Base-by-base conservation (phyloP, 495 filamentous ascomycete genomes). In the Trichoderma virens region DNA sequence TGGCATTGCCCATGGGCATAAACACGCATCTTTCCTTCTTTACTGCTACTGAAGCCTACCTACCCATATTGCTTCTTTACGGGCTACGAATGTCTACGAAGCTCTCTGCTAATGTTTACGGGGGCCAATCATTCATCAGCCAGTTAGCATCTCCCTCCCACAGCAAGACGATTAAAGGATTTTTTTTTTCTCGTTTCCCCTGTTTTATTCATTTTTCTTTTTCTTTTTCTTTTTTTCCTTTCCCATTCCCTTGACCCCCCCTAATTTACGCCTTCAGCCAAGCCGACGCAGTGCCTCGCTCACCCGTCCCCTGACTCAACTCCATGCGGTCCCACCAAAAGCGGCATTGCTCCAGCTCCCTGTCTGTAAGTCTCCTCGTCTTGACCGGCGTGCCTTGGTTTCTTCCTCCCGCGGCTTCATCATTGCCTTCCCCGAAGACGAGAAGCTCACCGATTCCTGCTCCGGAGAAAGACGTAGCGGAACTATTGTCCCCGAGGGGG, bases 361-460 rank as follows among this genome's bases (percentile, higher is more conserved):
- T 78, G 5, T 70, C 74, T 60, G 70, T 82, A 73, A 73, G 65
- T 67, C 47, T 59, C 34, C 73, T 70, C 35, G 78, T 71, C 66
- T 80, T 68, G 0, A 78, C 83, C 18, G 81, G 72, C 2, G 72
- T 70, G 0, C 83, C 84, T 11, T 77, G 76, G 2, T 80, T 81
- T 14, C 75, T 75, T 0, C 56, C 13, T 14, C 71, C 70, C 63
- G 70, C 66, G 7, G 80, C 67, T 70, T 88, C 85, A 62, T 88
- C 79, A 70, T 88, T 88, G 3, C 81, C 85, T 63, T 85, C 75
- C 18, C 86, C 85, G 70, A 89, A 87, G 0, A 86, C 74, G 68
- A 83, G 71, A 2, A 84, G 66, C 30, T 75, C 67, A 66, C 74
- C 76, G 23, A 67, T 39, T 3, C 62, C 35, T 16, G 59, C 35